Evolutionary conservation across 768 basidiomycete species (phyloP).

Genomic region (Crucibulum laeve): DNA sequence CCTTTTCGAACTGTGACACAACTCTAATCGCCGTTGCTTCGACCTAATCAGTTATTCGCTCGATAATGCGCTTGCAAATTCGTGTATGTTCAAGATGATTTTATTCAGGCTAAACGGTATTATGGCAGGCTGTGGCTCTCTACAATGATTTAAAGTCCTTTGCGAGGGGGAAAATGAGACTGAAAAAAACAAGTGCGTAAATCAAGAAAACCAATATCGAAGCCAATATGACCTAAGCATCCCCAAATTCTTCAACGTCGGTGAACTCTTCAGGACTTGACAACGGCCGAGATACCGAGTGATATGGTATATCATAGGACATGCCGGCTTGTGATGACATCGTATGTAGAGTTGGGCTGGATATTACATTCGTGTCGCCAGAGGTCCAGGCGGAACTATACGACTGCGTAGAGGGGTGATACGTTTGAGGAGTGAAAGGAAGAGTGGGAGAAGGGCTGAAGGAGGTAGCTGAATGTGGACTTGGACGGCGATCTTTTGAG

Average conservation of each 20-base stretch:
- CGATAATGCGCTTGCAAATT: no score
- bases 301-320: conserved; percentile 29
- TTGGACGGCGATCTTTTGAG: conserved; percentile 27
- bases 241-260: conserved; percentile 36
- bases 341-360: conserved; percentile 31
- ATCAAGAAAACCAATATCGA: conserved; percentile 3
- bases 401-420: conserved; percentile 27
- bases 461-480: conserved; percentile 21
- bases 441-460: conserved; percentile 31
- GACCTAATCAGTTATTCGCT: no score
- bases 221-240: conserved; percentile 21
- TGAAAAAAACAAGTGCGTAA: conserved; percentile 4
- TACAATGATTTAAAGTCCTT: no score
- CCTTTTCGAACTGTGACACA: no score
- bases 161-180: no score
- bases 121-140: no score
- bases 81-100: no score
- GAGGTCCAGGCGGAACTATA: conserved; percentile 39
- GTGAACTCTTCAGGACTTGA: conserved; percentile 41
- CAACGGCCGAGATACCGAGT: conserved; percentile 26
- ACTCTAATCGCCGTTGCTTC: no score
- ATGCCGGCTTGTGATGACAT: conserved; percentile 19
- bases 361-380: conserved; percentile 22
- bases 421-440: conserved; percentile 33
- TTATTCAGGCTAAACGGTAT: no score